Conservation (phyloP, 1,139 yeast genomes). For the Pichia sp. region DNA sequence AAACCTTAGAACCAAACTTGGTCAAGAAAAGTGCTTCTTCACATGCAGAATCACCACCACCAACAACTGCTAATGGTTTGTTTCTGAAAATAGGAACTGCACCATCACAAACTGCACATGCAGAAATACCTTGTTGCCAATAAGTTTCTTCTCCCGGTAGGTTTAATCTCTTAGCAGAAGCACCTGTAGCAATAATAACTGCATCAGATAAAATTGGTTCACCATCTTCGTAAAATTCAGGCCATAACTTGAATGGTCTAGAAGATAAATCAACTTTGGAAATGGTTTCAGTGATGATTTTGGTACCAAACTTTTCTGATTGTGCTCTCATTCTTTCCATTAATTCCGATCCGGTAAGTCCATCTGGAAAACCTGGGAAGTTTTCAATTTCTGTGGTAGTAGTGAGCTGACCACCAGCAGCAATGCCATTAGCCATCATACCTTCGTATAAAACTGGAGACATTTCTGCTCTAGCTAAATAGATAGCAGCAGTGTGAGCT, state of each 20-base stretch:
- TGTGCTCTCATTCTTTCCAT: slow-evolving; percentile 94
- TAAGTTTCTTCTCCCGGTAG: slow-evolving; percentile 94
- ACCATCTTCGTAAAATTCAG: slow-evolving; percentile 83
- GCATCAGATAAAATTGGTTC: slow-evolving; percentile 93
- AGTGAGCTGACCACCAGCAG: slow-evolving; percentile 98
- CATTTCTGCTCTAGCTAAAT: slow-evolving; percentile 92
- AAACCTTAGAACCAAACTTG: slow-evolving; percentile 94
- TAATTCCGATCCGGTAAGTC: slow-evolving; percentile 77
- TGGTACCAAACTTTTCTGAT: slow-evolving; percentile 81
- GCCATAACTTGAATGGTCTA: slow-evolving; percentile 93
- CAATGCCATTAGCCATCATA: slow-evolving; percentile 93
- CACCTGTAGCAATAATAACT: slow-evolving; percentile 91
- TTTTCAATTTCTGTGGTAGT: slow-evolving; percentile 97
- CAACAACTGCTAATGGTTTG: slow-evolving; percentile 93
- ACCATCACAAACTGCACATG: slow-evolving; percentile 99
- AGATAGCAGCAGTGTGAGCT: slow-evolving; percentile 98
- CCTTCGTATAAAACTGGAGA: slow-evolving; percentile 94
- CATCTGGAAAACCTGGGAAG: slow-evolving; percentile 97
- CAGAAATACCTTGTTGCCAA: slow-evolving; percentile 99
- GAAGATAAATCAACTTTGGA: slow-evolving; percentile 80
- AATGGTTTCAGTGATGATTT: slow-evolving; percentile 88
- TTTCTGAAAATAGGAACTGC: slow-evolving; percentile 98
- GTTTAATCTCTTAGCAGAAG: slow-evolving; percentile 88
- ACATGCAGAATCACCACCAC: slow-evolving; percentile 99
- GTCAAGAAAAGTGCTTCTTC: slow-evolving; percentile 96